These are phyloP conservation scores for Pyrus hybrid DNA, from an alignment of 331 rosid species.

Conservation along the genomic window DNA sequence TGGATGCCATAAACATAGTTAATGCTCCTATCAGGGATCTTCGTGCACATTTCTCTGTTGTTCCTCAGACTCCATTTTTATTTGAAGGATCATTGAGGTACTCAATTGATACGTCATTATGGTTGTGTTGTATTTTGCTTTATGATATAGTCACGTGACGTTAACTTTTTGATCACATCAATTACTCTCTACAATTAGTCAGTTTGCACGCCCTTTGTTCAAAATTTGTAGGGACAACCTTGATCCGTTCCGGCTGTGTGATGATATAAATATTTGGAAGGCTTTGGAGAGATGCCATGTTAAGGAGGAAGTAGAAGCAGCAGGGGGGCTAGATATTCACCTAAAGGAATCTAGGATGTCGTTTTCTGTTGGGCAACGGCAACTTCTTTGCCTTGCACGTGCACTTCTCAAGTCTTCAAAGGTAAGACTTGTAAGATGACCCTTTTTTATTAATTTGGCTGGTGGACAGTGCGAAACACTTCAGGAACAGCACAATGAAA, in stretches of 20 bases:
- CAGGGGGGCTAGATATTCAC: slow-evolving; percentile 69
- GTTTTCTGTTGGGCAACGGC: slow-evolving; percentile 91
- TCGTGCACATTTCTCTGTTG: slow-evolving; percentile 79
- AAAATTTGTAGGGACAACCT: slow-evolving; percentile 63
- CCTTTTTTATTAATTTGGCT: background rate
- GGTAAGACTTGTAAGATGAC: slow-evolving; percentile 25
- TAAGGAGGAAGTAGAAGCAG: slow-evolving; percentile 69
- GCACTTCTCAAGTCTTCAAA: slow-evolving; percentile 84
- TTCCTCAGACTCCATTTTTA: slow-evolving; percentile 92
- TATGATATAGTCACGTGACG: slow-evolving; percentile 1
- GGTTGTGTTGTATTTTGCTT: slow-evolving; percentile 4
- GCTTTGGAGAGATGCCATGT: slow-evolving; percentile 77
- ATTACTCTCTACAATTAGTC: background rate
- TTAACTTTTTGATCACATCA: background rate
- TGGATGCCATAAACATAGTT: slow-evolving; percentile 66
- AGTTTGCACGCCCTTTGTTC: background rate
- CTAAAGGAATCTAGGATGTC: slow-evolving; percentile 63
- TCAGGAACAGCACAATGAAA: background rate
- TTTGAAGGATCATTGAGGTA: slow-evolving; percentile 91
- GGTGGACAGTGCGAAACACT: background rate
- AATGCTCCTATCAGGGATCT: slow-evolving; percentile 67
- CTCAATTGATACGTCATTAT: background rate
- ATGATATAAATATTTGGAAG: slow-evolving; percentile 67
- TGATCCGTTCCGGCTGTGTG: slow-evolving; percentile 64
- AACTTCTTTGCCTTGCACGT: slow-evolving; percentile 95